Percentiles rank a stretch among this genome's conserved stretches.
phyloP scores from a whole-genome alignment of 2,329 filamentous ascomycete genomes.

The Aspergillus sp. region DNA sequence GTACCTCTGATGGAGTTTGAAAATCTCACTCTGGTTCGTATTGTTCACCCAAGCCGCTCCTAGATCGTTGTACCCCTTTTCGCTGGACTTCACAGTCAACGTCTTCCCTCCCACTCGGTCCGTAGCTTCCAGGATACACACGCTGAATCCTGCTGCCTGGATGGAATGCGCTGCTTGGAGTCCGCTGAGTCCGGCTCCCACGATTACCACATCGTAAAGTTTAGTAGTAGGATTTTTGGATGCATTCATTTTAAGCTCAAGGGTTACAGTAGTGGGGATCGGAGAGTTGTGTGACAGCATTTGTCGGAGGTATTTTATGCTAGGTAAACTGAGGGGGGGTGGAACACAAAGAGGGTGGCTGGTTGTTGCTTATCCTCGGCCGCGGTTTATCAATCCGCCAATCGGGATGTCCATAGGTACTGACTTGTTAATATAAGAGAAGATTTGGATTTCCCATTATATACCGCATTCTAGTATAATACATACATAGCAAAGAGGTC shows the following conservation, averaged over 20 bases:
- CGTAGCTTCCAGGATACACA: constrained; percentile 43
- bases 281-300: too few species aligned
- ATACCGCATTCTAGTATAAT: too few species aligned
- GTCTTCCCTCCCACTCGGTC: constrained; percentile 48
- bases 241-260: not conserved
- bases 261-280: too few species aligned
- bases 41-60: constrained; percentile 43
- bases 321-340: too few species aligned
- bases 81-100: constrained; percentile 26
- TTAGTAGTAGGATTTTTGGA: not conserved
- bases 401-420: too few species aligned
- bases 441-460: too few species aligned
- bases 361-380: too few species aligned
- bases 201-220: constrained; percentile 33
- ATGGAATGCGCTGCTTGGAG: constrained; percentile 38
- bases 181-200: constrained; percentile 44
- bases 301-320: too few species aligned
- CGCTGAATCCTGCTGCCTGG: constrained; percentile 35
- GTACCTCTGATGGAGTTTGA: constrained; percentile 18
- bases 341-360: too few species aligned
- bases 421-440: too few species aligned
- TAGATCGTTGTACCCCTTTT: constrained; percentile 32
- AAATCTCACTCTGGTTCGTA: constrained; percentile 18
- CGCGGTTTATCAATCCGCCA: too few species aligned
- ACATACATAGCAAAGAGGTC: too few species aligned